Conservation (phyloP, 2,329 filamentous ascomycete species). For the Phoma herbarum region DNA sequence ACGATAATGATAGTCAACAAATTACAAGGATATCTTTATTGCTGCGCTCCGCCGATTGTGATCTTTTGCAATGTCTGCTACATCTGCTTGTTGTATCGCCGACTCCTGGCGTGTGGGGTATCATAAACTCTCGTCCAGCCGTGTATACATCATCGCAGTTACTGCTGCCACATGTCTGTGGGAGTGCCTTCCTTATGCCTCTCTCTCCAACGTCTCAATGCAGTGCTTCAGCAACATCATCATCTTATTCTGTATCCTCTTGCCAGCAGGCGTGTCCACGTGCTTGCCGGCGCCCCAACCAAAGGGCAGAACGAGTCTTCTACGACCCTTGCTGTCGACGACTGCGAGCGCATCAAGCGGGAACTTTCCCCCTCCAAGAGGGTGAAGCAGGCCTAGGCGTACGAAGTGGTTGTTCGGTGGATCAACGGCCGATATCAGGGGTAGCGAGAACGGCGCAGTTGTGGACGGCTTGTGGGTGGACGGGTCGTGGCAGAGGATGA, state of each 20-base stretch:
- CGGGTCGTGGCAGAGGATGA: slow-evolving; percentile 48
- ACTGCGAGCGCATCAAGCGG: slow-evolving; percentile 57
- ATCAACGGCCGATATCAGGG: slow-evolving; percentile 44
- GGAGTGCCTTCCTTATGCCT: slow-evolving; percentile 5
- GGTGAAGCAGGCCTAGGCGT: slow-evolving; percentile 55
- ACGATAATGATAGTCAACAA: slow-evolving; percentile 26
- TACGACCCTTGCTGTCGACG: slow-evolving; percentile 48
- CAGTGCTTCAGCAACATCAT: slow-evolving; percentile 41
- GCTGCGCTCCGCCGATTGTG: neutral
- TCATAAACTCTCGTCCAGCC: neutral
- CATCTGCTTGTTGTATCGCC: neutral
- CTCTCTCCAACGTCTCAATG: slow-evolving; percentile 35
- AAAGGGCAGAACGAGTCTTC: slow-evolving; percentile 55
- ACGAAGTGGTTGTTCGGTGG: slow-evolving; percentile 50
- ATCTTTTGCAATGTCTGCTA: neutral
- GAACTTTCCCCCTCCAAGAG: slow-evolving; percentile 55
- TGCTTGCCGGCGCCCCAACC: slow-evolving; percentile 56
- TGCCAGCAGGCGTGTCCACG: slow-evolving; percentile 42
- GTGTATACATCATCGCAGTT: neutral
- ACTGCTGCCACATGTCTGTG: neutral
- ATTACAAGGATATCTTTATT: slow-evolving; percentile 11
- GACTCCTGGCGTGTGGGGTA: neutral
- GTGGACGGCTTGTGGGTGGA: slow-evolving; percentile 39
- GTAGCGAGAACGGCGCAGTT: slow-evolving; percentile 39
- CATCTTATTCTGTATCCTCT: slow-evolving; percentile 41